phyloP scores from a whole-genome alignment of 2,329 filamentous ascomycete genomes.

The Colletotrichum cordylinicola region DNA sequence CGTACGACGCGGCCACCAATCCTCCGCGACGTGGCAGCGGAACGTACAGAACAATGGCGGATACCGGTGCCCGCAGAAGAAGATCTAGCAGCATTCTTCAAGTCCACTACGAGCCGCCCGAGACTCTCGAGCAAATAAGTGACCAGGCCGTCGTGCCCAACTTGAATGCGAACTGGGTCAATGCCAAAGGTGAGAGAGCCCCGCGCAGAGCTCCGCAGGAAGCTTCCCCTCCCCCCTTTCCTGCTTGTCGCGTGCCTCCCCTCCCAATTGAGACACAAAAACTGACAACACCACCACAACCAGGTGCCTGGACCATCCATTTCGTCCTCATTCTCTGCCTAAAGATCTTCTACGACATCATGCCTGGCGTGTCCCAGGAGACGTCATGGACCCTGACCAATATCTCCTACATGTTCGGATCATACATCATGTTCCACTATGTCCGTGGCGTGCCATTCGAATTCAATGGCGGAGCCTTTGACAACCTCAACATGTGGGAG shows the following conservation, averaged over 20 bases:
- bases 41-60: conserved; percentile 65
- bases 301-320: conserved; percentile 98
- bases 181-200: conserved; percentile 83
- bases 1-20: conserved; percentile 85
- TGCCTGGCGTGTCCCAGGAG: conserved; percentile 95
- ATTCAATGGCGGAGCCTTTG: conserved; percentile 97
- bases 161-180: conserved; percentile 98
- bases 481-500: conserved; percentile 99
- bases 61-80: conserved; percentile 79
- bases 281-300: not conserved
- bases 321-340: conserved; percentile 88
- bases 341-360: conserved; percentile 97
- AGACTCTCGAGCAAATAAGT: conserved; percentile 96
- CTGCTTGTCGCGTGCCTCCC: not conserved
- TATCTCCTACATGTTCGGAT: conserved; percentile 98
- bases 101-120: conserved; percentile 95
- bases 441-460: conserved; percentile 98
- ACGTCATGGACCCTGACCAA: conserved; percentile 99
- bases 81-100: conserved; percentile 92
- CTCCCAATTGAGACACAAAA: not conserved
- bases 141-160: conserved; percentile 96
- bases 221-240: not conserved
- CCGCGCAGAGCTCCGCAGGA: not conserved
- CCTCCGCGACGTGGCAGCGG: conserved; percentile 66
- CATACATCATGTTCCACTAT: conserved; percentile 99